Base-by-base conservation (phyloP, 805 yeast species). In the Kregervanrija delftensis region DNA sequence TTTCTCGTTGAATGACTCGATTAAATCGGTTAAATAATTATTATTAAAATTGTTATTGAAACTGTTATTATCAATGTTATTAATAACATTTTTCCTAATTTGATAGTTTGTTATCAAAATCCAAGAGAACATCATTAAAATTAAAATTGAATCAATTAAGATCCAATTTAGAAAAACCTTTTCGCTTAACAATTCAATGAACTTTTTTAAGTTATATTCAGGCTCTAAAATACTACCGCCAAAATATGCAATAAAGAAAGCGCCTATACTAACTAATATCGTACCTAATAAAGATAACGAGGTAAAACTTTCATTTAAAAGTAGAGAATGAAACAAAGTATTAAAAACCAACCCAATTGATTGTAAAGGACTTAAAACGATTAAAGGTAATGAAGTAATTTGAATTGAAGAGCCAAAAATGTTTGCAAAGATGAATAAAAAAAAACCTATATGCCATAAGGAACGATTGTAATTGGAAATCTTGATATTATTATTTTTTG, bases 301-400 rank as follows among this genome's bases (percentile, higher is more conserved):
- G 1, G 90, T 81, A 59, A 86, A 85, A 1, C 70, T 68, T 57
- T 88, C 96, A 31, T 79, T 69, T 11, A 88, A 73, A 11, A 88
- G 63, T 10, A 86, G 45, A 14, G 83, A 60, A 37, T 93, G 86
- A 55, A 87, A 76, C 2, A 86, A 61, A 0, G 93, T 78, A 62
- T 89, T 89, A 70, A 89, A 88, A 2, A 88, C 89, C n/a, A 89
- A 70, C 0, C 96, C 96, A 17, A 83, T 78, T 22, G 95, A 87
- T 59, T 88, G 96, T 44, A 88, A 65, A 0, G 96, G 96, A 17
- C 89, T 81, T 46, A 88, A 62, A 2, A 89, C 73, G 37, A 87
- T 82, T 48, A 89, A 67, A 1, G 96, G 96, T 36, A 88, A 67
- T 2, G 96, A 83, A 1, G 93, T 77, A 34, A 89, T 79, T 64